Evolutionary conservation across 2,329 filamentous ascomycete species (phyloP).

Genomic region (Sarocladium oryzae): DNA sequence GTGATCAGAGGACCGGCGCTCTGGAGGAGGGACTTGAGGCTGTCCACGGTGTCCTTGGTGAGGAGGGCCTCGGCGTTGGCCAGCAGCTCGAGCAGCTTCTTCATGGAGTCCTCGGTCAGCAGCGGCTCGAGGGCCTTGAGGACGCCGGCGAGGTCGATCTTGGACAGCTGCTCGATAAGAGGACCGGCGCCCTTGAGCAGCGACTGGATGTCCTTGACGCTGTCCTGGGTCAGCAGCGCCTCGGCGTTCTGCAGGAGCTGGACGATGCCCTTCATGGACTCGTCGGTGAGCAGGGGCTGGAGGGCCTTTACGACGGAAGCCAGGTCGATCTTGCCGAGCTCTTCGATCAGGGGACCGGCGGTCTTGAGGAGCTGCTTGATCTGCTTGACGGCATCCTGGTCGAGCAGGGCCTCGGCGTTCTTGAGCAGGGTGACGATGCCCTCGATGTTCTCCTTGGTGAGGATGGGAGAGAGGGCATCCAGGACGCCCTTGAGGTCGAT

Average conservation of each 20-base stretch:
- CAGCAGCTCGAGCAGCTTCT: constrained; percentile 16
- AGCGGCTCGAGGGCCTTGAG: constrained; percentile 17
- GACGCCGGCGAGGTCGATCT: constrained; percentile 3
- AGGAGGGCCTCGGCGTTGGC: constrained; percentile 24
- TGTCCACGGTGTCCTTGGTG: constrained; percentile 19
- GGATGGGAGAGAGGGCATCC: constrained; percentile 19
- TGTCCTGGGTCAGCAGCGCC: constrained; percentile 23
- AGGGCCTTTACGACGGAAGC: constrained; percentile 20
- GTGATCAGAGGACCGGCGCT: constrained; percentile 18
- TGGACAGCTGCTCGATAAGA: constrained; percentile 22
- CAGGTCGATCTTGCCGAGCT: constrained; percentile 27
- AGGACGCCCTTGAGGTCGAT: constrained; percentile 27
- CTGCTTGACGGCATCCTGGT: constrained; percentile 16
- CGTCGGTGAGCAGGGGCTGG: constrained; percentile 19
- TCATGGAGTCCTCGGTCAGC: constrained; percentile 22
- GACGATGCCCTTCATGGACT: constrained; percentile 21
- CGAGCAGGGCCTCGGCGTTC: constrained; percentile 19
- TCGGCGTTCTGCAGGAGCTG: constrained; percentile 20
- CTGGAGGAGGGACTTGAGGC: constrained; percentile 17
- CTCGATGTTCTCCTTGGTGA: constrained; percentile 20
- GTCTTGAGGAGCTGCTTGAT: constrained; percentile 16
- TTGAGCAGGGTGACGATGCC: constrained; percentile 18
- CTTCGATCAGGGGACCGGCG: constrained; percentile 19
- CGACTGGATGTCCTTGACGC: constrained; percentile 18
- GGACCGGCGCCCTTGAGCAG: constrained; percentile 25